A percentile compares a stretch with the other conserved stretches of the same genome.
Conservation (phyloP, 2,329 filamentous ascomycete species). For the Apiospora koreana region DNA sequence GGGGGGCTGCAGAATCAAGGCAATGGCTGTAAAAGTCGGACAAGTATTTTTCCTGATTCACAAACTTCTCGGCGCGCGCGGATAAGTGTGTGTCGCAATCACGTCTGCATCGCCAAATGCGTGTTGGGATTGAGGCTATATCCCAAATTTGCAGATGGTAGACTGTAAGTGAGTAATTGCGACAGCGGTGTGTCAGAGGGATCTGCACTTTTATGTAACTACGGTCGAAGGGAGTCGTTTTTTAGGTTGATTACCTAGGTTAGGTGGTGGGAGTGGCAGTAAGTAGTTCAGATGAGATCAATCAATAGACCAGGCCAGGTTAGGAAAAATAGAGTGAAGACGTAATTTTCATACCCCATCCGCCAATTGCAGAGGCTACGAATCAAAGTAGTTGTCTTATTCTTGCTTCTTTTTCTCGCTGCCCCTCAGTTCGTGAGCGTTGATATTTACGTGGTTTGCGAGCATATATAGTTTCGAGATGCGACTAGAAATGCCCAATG, state of each 20-base stretch:
- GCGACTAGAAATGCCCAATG: too few species aligned
- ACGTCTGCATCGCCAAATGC: background rate
- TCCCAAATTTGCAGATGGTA: background rate
- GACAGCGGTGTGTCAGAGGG: background rate
- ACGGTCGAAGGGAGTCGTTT: constrained; percentile 5
- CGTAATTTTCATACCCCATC: background rate
- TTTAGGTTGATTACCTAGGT: background rate
- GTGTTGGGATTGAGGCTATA: background rate
- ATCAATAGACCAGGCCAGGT: background rate
- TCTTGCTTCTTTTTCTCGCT: background rate
- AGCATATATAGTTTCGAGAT: too few species aligned
- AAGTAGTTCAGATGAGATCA: background rate
- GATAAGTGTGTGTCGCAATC: background rate
- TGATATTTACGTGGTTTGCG: too few species aligned
- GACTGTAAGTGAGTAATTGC: background rate
- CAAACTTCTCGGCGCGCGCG: background rate
- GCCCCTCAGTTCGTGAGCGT: constrained; percentile 1
- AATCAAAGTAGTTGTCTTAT: background rate
- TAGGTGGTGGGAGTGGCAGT: background rate
- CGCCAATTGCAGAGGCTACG: background rate
- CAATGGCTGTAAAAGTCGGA: background rate
- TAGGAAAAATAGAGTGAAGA: background rate
- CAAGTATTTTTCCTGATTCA: background rate
- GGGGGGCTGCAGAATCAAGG: background rate
- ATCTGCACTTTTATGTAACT: background rate